Evolutionary conservation across 805 yeast species (phyloP).

Genomic region (Metschnikowia kunwiensis): DNA sequence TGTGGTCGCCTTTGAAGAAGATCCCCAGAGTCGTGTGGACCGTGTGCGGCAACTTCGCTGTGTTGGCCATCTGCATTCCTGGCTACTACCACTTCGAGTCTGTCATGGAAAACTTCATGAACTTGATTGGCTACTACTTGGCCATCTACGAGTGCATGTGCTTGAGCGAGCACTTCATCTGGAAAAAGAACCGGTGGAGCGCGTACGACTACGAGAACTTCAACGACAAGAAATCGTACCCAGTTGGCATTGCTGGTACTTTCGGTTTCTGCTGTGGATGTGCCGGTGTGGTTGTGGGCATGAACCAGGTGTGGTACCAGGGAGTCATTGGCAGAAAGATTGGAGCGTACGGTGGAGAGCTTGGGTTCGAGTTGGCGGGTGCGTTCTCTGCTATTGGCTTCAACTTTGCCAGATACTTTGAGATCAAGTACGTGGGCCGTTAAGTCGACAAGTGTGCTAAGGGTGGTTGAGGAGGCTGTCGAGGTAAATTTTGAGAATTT

Average conservation of each 20-base stretch:
- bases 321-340: conserved; percentile 65
- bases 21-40: conserved; percentile 88
- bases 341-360: conserved; percentile 75
- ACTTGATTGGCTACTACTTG: conserved; percentile 85
- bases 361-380: conserved; percentile 78
- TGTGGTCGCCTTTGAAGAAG: conserved; percentile 69
- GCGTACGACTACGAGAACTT: conserved; percentile 65
- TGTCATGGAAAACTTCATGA: conserved; percentile 86
- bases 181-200: conserved; percentile 56
- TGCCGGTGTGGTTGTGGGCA: conserved; percentile 83
- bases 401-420: conserved; percentile 58
- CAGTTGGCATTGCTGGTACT: conserved; percentile 76
- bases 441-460: conserved; percentile 16
- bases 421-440: conserved; percentile 60
- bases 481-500: too few relatives aligned
- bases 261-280: conserved; percentile 78
- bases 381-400: conserved; percentile 64
- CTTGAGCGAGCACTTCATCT: conserved; percentile 80
- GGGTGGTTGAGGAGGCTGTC: too few relatives aligned
- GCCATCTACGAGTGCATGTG: conserved; percentile 77
- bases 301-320: conserved; percentile 80
- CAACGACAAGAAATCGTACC: conserved; percentile 55
- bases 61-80: conserved; percentile 86
- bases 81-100: conserved; percentile 70
- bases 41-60: conserved; percentile 64